Evolutionary conservation across 768 basidiomycete species (phyloP).

Genomic region (Pisolithus orientalis): DNA sequence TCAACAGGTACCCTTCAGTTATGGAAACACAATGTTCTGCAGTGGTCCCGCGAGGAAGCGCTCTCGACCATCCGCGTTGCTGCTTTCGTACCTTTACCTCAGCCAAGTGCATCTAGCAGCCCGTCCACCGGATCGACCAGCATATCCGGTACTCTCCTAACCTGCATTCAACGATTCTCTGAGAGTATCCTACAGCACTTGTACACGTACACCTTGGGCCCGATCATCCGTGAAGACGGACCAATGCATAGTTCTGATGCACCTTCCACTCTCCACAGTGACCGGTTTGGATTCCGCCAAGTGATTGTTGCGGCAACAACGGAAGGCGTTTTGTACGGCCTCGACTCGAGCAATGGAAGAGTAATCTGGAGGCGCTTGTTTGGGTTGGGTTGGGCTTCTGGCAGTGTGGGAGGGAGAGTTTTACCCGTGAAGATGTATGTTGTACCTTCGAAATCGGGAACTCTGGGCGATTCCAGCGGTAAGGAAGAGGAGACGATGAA

Average conservation of each 20-base stretch:
- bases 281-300: slow-evolving; percentile 84
- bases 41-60: slow-evolving; percentile 81
- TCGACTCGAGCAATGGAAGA: slow-evolving; percentile 74
- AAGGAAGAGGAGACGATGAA: slow-evolving; percentile 33
- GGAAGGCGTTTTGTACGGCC: slow-evolving; percentile 71
- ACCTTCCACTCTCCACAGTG: slow-evolving; percentile 45
- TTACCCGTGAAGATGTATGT: slow-evolving; percentile 58
- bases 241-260: slow-evolving; percentile 15
- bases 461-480: slow-evolving; percentile 9
- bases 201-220: slow-evolving; percentile 21
- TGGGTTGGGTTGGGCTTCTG: slow-evolving; percentile 61
- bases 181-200: slow-evolving; percentile 17
- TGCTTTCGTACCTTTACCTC: slow-evolving; percentile 75
- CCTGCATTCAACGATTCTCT: neutral
- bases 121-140: neutral
- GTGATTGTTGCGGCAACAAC: slow-evolving; percentile 67
- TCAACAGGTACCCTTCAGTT: slow-evolving; percentile 73
- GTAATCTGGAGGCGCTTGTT: slow-evolving; percentile 78
- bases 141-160: neutral
- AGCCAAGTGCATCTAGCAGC: slow-evolving; percentile 23
- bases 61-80: slow-evolving; percentile 58
- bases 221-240: slow-evolving; percentile 13
- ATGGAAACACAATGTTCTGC: slow-evolving; percentile 54
- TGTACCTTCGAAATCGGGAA: slow-evolving; percentile 22
- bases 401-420: slow-evolving; percentile 46